phyloP scores from a whole-genome alignment of 2,329 filamentous ascomycete species.

The Colletotrichum euphorbiae region DNA sequence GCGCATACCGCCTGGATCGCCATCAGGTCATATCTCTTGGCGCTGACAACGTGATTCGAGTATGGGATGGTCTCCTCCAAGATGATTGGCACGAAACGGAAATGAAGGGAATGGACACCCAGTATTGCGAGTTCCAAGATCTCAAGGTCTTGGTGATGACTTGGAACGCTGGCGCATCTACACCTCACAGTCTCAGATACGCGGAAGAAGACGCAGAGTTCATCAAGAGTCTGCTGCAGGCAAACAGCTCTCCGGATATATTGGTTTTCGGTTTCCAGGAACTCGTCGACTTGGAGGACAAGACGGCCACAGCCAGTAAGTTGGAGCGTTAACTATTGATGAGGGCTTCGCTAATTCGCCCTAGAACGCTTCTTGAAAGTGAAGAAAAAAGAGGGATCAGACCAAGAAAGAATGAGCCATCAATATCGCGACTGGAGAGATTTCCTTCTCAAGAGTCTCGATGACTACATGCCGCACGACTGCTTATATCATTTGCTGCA shows the following conservation, averaged over 20 bases:
- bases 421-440: slow-evolving; percentile 98
- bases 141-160: slow-evolving; percentile 85
- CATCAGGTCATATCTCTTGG: slow-evolving; percentile 89
- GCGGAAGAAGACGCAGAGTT: slow-evolving; percentile 79
- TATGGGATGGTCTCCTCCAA: slow-evolving; percentile 93
- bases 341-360: not conserved
- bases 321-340: slow-evolving; percentile 37
- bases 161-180: slow-evolving; percentile 97
- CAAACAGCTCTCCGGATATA: slow-evolving; percentile 86
- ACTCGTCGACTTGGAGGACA: slow-evolving; percentile 97
- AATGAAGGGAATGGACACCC: slow-evolving; percentile 85
- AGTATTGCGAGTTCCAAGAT: slow-evolving; percentile 89
- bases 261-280: slow-evolving; percentile 98
- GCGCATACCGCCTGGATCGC: slow-evolving; percentile 86
- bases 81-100: slow-evolving; percentile 94
- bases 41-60: slow-evolving; percentile 83
- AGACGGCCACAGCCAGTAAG: slow-evolving; percentile 92
- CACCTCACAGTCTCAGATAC: slow-evolving; percentile 83
- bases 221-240: slow-evolving; percentile 81
- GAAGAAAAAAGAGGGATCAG: slow-evolving; percentile 84
- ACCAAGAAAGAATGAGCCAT: slow-evolving; percentile 93
- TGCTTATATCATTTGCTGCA: slow-evolving; percentile 88
- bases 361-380: slow-evolving; percentile 87
- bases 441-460: slow-evolving; percentile 83
- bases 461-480: slow-evolving; percentile 82